Conservation (phyloP, 257 asterid genomes). For the Marsdenia floribunda region DNA sequence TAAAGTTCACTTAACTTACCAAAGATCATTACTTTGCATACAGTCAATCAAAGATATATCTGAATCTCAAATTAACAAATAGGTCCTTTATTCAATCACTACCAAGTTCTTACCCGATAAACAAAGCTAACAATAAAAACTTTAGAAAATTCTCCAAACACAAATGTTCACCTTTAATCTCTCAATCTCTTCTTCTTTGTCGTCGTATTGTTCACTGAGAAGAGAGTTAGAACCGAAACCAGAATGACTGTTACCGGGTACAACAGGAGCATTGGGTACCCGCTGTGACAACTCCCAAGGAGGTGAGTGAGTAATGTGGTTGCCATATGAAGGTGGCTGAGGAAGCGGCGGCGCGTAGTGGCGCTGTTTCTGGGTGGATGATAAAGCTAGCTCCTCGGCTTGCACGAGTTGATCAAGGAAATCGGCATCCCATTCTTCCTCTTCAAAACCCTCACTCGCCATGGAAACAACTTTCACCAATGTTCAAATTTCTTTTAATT, state of each 20-base stretch:
- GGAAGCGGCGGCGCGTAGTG: conserved; percentile 20
- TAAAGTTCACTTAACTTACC: neutral
- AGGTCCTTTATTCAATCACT: neutral
- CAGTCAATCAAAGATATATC: neutral
- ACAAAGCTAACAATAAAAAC: neutral
- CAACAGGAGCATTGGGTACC: conserved; percentile 14
- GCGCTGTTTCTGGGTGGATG: conserved; percentile 20
- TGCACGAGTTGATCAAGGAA: conserved; percentile 40
- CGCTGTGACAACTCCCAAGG: conserved; percentile 87
- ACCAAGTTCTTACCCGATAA: neutral
- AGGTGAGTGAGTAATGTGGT: conserved; percentile 50
- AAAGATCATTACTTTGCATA: neutral
- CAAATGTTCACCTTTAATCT: conserved; percentile 45
- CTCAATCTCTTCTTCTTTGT: conserved; percentile 42
- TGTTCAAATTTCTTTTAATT: neutral
- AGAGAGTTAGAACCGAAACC: conserved; percentile 16
- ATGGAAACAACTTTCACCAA: conserved; percentile 21
- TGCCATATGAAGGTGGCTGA: conserved; percentile 14
- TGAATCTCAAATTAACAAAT: neutral
- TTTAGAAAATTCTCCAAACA: neutral
- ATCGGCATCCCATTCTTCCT: conserved; percentile 57
- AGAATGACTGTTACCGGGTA: neutral
- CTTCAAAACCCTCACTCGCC: conserved; percentile 60
- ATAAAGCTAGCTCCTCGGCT: conserved; percentile 41
- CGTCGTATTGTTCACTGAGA: conserved; percentile 12